Evolutionary conservation across 2,329 filamentous ascomycete genomes (phyloP).

Genomic region (Ambrosiella beaveri): DNA sequence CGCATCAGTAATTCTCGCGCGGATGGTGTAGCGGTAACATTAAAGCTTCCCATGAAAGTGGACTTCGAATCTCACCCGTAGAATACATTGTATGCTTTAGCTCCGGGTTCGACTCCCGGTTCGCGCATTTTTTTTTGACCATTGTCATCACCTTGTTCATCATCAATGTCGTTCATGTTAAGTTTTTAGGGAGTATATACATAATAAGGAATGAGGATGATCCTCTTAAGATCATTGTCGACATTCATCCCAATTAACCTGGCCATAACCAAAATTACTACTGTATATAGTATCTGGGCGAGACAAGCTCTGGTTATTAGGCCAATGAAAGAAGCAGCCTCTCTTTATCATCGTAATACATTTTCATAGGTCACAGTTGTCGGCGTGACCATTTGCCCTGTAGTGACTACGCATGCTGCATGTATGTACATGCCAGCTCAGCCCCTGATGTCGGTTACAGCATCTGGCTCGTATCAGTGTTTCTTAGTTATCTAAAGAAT

Average conservation of each 20-base stretch:
- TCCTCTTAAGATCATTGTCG: too few relatives aligned
- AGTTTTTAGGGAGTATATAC: background rate
- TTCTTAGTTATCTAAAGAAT: too few relatives aligned
- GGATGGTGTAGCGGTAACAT: constrained; percentile 15
- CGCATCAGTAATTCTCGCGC: background rate
- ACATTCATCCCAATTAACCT: too few relatives aligned
- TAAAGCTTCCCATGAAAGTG: constrained; percentile 14
- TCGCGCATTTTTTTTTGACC: constrained; percentile 11
- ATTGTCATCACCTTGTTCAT: background rate
- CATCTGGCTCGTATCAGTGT: too few relatives aligned
- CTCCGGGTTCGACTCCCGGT: constrained; percentile 15
- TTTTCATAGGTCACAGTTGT: background rate
- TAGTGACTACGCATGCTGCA: too few relatives aligned
- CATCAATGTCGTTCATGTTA: background rate
- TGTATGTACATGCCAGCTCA: too few relatives aligned
- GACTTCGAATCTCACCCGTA: constrained; percentile 10
- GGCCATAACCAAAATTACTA: too few relatives aligned
- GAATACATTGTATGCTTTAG: constrained; percentile 13
- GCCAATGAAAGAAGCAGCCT: background rate
- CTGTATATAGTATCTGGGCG: too few relatives aligned
- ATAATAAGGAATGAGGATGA: too few relatives aligned
- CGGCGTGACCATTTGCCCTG: background rate
- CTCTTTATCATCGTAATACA: background rate
- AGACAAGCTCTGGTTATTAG: background rate
- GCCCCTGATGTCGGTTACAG: too few relatives aligned